Base-by-base conservation (phyloP, 192 early-diverging fungal species). In the Spinellus fusiger region DNA sequence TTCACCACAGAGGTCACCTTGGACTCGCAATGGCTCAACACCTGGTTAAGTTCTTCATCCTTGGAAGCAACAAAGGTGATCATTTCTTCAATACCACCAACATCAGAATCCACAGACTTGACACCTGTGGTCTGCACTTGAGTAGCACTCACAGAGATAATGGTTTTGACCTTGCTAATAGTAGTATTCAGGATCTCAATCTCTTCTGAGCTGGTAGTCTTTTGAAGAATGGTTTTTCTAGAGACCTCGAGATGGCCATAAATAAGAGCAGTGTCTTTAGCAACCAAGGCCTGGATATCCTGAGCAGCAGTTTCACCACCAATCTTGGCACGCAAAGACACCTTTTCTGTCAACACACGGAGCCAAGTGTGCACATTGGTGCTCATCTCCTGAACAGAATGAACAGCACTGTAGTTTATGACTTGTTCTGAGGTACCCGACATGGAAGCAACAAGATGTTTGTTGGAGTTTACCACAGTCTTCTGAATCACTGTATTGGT, bases 41-140 rank as follows among this genome's bases (percentile, higher is more conserved):
- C 34, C 27, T 63, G 37, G 35, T 49, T 63, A 27, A 63, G 29
- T 12, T 47, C 20, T 13, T 63, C 35, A 7, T 63, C 61, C 13
- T 63, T 8, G 25, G 28, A 28, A 34, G 61, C 33, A n/a, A 63
- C 51, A 0, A 53, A 18, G 10, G 61, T 47, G n/a, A 28, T 54
- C 37, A 63, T 63, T 31, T 59, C 20, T 22, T 66, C 64, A 15
- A 59, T 44, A 20, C 48, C 64, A 38, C 59, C 59, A 49, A 22
- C 35, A 4, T 25, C 49, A 6, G n/a, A 23, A 13, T 27, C 27
- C 0, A 28, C 28, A 32, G 61, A 23, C 13, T 53, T 35, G 25
- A 54, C 32, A 54, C 48, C 52, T 31, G 54, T 47, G 2, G 22
- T 29, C 40, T 63, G 53, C 18, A 63, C 40, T 20, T 63, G 49